phyloP scores from a whole-genome alignment of 179 eudicot species.

The Silene noctiflora region DNA sequence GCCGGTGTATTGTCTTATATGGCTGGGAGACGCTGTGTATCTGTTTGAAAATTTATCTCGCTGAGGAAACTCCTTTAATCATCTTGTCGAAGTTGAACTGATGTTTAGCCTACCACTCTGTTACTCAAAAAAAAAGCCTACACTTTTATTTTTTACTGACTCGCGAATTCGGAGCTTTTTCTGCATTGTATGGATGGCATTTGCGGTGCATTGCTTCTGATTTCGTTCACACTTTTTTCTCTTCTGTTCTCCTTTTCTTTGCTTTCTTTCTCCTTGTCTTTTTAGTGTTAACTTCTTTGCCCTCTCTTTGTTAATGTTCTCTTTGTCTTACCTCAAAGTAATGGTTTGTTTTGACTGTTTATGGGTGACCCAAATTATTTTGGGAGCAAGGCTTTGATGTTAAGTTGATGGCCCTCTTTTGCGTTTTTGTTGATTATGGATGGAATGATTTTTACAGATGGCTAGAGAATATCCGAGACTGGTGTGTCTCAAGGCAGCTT shows the following conservation, averaged over 20 bases:
- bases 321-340: background rate
- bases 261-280: background rate
- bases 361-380: slow-evolving; percentile 22
- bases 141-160: background rate
- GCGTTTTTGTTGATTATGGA: background rate
- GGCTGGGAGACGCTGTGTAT: background rate
- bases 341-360: background rate
- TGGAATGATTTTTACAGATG: slow-evolving; percentile 46
- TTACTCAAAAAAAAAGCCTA: no score
- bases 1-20: background rate
- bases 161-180: background rate
- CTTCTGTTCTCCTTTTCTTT: background rate
- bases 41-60: background rate
- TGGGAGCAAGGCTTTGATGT: slow-evolving; percentile 49
- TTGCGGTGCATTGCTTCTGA: background rate
- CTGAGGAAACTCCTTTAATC: background rate
- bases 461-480: slow-evolving; percentile 95
- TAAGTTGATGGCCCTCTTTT: slow-evolving; percentile 65
- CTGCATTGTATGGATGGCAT: background rate
- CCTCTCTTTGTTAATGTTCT: background rate
- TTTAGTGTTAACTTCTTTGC: no score
- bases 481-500: slow-evolving; percentile 97
- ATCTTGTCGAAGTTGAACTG: background rate
- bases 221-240: background rate
- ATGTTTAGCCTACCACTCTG: background rate